Conservation (phyloP, 176 grass and related monocot species). For the Aegilops speltoides region DNA sequence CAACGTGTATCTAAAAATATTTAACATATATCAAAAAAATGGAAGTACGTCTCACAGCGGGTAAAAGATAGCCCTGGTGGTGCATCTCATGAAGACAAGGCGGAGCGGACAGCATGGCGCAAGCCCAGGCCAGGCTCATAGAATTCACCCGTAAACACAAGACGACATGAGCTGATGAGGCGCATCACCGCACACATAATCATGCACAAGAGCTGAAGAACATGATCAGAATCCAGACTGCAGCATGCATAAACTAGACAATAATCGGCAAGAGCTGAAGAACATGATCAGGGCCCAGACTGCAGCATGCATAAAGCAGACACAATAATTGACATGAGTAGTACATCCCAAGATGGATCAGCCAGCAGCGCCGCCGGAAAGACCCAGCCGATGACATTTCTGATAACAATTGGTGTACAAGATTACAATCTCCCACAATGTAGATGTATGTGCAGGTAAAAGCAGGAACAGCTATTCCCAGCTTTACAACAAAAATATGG, state of each 20-base stretch:
- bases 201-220: not conserved
- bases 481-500: constrained; percentile 25
- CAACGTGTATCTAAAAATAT: no score
- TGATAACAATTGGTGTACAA: constrained; percentile 2
- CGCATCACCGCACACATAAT: not conserved
- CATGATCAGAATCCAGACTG: not conserved
- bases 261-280: not conserved
- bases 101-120: not conserved
- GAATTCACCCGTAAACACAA: not conserved
- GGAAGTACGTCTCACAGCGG: no score
- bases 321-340: not conserved
- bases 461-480: not conserved
- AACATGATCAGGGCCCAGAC: not conserved
- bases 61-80: no score
- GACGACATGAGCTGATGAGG: not conserved
- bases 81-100: not conserved
- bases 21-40: no score
- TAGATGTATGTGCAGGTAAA: constrained; percentile 37
- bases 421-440: constrained; percentile 9
- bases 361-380: not conserved
- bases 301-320: not conserved
- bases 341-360: not conserved
- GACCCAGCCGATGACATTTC: not conserved
- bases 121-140: not conserved
- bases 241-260: not conserved